These are phyloP conservation scores for Tricholoma furcatifolium DNA, from an alignment of 768 basidiomycete genomes.

Conservation along the genomic window DNA sequence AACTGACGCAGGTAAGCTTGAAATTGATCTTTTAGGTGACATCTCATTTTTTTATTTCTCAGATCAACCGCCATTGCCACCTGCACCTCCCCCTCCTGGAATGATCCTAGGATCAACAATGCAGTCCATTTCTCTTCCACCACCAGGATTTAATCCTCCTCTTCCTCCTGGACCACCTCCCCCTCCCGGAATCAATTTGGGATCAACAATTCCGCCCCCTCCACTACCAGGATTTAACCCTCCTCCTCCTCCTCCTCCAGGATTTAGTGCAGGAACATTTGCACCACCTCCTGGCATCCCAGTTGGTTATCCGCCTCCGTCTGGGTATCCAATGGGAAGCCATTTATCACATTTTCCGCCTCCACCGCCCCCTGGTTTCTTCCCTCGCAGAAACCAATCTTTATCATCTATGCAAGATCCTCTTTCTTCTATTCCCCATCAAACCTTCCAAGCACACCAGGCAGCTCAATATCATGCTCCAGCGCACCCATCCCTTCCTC, in stretches of 20 bases:
- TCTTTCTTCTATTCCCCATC: conserved; percentile 69
- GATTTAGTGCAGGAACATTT: conserved; percentile 20
- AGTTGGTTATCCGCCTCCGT: conserved; percentile 18
- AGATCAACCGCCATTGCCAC: conserved; percentile 10
- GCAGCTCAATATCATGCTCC: conserved; percentile 34
- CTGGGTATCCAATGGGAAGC: conserved; percentile 24
- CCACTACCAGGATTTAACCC: no score
- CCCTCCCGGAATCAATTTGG: not conserved
- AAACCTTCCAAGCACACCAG: conserved; percentile 77
- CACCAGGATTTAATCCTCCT: conserved; percentile 24
- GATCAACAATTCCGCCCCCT: not conserved
- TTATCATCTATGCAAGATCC: conserved; percentile 69
- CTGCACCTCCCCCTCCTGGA: conserved; percentile 24
- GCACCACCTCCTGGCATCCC: conserved; percentile 21
- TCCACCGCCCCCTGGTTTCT: conserved; percentile 66
- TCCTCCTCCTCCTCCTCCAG: conserved; percentile 20
- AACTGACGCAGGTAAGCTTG: conserved; percentile 17
- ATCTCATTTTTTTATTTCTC: not conserved
- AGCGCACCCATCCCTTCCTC: conserved; percentile 42
- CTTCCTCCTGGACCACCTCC: conserved; percentile 15
- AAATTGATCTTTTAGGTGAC: not conserved
- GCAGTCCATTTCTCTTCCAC: conserved; percentile 19
- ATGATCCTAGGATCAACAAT: conserved; percentile 13
- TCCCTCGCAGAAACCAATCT: conserved; percentile 52
- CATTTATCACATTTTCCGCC: conserved; percentile 29